These are phyloP conservation scores for Lepiota brunneoincarnata DNA, from an alignment of 768 basidiomycete genomes.

Conservation along the genomic window DNA sequence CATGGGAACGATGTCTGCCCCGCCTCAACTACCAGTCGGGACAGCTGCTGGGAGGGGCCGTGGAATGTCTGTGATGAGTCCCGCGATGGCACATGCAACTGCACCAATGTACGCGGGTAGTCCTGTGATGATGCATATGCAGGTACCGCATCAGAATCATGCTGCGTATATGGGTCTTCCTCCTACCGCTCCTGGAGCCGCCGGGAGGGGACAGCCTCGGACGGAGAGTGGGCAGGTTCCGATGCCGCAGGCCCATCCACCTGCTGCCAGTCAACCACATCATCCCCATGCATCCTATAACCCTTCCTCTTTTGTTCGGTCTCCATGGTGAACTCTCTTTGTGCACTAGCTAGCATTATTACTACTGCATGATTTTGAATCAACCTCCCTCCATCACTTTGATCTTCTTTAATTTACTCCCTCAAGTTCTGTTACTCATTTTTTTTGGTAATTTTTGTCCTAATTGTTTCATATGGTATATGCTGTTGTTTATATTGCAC, in stretches of 20 bases:
- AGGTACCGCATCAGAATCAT: constrained; percentile 39
- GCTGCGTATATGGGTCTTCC: constrained; percentile 35
- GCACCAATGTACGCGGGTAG: constrained; percentile 64
- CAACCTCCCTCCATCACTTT: constrained; percentile 36
- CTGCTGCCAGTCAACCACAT: constrained; percentile 23
- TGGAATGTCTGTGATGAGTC: constrained; percentile 64
- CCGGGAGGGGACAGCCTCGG: constrained; percentile 48
- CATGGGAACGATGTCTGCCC: constrained; percentile 40
- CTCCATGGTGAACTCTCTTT: constrained; percentile 44
- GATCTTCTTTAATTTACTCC: constrained; percentile 28
- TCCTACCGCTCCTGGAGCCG: constrained; percentile 16
- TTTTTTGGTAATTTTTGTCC: constrained; percentile 24
- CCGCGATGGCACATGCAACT: constrained; percentile 62
- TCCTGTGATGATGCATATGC: constrained; percentile 68
- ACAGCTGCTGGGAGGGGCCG: constrained; percentile 40
- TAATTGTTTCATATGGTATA: constrained; percentile 36
- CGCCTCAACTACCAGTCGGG: constrained; percentile 35
- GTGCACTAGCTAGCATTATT: constrained; percentile 17
- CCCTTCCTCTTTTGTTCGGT: constrained; percentile 38
- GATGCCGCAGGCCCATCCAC: constrained; percentile 26
- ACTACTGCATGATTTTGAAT: constrained; percentile 25
- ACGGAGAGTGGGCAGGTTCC: constrained; percentile 40
- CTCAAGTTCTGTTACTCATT: constrained; percentile 14
- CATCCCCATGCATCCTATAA: constrained; percentile 10
- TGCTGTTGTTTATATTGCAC: constrained; percentile 30